Base-by-base conservation (phyloP, 306 rosid genomes). In the Citrullus mucosospermus region DNA sequence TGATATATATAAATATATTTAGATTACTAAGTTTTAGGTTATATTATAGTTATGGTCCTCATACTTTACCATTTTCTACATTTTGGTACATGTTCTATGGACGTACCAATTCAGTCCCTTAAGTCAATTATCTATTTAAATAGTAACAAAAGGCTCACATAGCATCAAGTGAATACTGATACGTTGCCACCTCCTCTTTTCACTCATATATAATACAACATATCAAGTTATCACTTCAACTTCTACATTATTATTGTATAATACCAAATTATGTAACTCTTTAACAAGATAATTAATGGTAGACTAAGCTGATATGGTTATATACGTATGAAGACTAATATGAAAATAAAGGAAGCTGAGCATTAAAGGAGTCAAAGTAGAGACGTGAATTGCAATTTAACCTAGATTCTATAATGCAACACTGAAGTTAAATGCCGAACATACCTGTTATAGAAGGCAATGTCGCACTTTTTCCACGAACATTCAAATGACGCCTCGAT, bases 371-470 rank as follows among this genome's bases (percentile, higher is more conserved):
- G 34, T 55, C 56, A 34, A 38, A n/a, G 38, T 70, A 12, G 57
- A 7, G 46, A 73, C 61, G 46, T 9, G 30, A 66, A 38, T 66
- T 66, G 72, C n/a, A 66, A 66, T 36, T 65, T 66, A 66, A 66
- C 48, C 72, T 20, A 69, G 11, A 71, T 72, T 72, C 4, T 28
- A 72, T 72, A 16, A 72, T 28, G 13, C n/a, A 60, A 67, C 79
- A 63, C 25, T 7, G 32, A 68, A 48, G 32, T 17, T 60, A 75
- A 66, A 68, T 63, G 53, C 79, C 68, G 43, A 13, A 61, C 85
- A 61, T 83, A 95, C 97, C 97, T 59, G 98, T 95, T 83, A 95
- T 91, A 46, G 97, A 95, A 90, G 98, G 98, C 75, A 95, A 91
- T 32, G 87, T 91, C 9, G 98, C 98, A 89, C 98, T 95, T 84